These are phyloP conservation scores for Carallia pectinifolia DNA, from an alignment of 345 rosid species.

Conservation along the genomic window DNA sequence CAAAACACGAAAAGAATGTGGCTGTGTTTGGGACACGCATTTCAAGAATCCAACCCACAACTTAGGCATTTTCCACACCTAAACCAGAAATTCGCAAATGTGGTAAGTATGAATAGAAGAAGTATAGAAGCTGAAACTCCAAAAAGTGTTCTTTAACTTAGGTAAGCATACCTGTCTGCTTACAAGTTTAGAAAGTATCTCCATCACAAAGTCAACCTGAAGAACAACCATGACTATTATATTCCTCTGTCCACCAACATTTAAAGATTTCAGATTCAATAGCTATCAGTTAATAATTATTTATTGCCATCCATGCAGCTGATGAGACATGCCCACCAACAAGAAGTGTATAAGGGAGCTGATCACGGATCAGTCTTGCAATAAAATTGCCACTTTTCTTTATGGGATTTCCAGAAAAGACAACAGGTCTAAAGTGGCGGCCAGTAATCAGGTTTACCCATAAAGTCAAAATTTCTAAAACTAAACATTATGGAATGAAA, in stretches of 20 bases:
- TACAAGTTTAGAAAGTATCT: slow-evolving; percentile 87
- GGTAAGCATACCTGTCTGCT: slow-evolving; percentile 63
- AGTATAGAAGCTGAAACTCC: slow-evolving; percentile 2
- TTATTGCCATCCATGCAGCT: too few species aligned
- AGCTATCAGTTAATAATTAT: too few species aligned
- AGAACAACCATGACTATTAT: slow-evolving; percentile 5
- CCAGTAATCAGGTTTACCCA: too few species aligned
- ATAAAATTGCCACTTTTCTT: too few species aligned
- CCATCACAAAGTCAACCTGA: slow-evolving; percentile 98
- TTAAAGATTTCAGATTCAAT: too few species aligned
- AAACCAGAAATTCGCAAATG: slow-evolving; percentile 17
- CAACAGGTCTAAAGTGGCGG: too few species aligned
- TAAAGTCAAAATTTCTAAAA: too few species aligned
- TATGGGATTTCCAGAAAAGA: too few species aligned
- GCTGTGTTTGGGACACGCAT: slow-evolving; percentile 89
- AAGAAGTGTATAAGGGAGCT: too few species aligned
- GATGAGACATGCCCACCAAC: too few species aligned
- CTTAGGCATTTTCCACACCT: slow-evolving; percentile 98
- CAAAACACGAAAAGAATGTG: slow-evolving; percentile 83
- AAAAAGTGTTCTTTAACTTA: slow-evolving; percentile 7
- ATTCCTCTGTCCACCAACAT: not conserved
- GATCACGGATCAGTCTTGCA: too few species aligned
- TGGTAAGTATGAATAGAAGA: not conserved
- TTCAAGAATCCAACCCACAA: slow-evolving; percentile 96
- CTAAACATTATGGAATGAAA: too few species aligned